These are phyloP conservation scores for Venturia carpophila DNA, from an alignment of 2,329 filamentous ascomycete genomes.

Conservation along the genomic window DNA sequence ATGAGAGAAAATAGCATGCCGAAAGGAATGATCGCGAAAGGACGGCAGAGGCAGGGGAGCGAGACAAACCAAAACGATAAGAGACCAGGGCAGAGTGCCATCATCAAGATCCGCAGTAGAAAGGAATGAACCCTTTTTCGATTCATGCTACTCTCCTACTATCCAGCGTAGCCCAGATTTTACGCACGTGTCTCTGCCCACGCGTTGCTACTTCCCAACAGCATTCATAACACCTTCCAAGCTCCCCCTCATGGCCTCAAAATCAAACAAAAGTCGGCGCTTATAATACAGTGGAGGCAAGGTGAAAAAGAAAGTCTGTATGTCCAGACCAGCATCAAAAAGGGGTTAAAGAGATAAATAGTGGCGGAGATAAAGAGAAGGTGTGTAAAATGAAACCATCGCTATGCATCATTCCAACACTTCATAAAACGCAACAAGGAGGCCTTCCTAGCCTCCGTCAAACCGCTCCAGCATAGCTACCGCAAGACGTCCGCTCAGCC, in stretches of 20 bases:
- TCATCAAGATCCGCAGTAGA: not conserved
- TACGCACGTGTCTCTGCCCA: not conserved
- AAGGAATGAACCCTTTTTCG: not conserved
- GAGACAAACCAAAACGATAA: no score
- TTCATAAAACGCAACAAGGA: not conserved
- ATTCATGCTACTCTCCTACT: not conserved
- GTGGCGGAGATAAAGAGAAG: not conserved
- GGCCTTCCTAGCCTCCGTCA: not conserved
- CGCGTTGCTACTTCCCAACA: not conserved
- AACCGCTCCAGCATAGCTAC: slow-evolving; percentile 2
- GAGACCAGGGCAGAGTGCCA: no score
- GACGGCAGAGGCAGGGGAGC: no score
- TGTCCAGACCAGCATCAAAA: not conserved
- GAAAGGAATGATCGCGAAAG: no score
- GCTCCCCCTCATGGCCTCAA: not conserved
- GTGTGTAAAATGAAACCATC: slow-evolving; percentile 1
- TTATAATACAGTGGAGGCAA: not conserved
- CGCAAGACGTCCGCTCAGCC: not conserved
- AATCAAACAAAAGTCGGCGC: not conserved
- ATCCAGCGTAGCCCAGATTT: not conserved
- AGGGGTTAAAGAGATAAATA: not conserved
- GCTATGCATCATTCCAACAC: slow-evolving; percentile 12
- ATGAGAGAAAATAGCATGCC: no score
- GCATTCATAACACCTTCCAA: not conserved
- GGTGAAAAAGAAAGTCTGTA: not conserved